Conservation (phyloP, 192 early-diverging fungal species). For the Geranomyces michiganensis region DNA sequence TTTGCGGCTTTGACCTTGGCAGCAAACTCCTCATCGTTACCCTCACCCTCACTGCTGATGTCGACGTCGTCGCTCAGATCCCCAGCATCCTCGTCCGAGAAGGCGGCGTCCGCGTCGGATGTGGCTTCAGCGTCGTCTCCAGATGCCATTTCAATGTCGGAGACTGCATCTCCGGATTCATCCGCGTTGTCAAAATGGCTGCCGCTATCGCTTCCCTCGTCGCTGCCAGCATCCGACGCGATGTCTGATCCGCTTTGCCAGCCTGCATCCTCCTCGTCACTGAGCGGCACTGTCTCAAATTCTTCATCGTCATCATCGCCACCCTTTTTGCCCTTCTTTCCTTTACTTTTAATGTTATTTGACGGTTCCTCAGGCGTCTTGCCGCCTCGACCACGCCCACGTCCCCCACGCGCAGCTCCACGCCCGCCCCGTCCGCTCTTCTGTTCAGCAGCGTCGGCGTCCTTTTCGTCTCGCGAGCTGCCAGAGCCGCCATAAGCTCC, state of each 20-base stretch:
- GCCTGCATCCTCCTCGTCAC: conserved; percentile 28
- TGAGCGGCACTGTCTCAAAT: conserved; percentile 47
- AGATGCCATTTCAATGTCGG: conserved; percentile 22
- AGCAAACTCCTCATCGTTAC: conserved; percentile 24
- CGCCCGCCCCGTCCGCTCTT: background rate
- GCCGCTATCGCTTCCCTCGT: conserved; percentile 9
- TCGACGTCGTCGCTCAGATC: conserved; percentile 18
- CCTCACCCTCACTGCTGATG: conserved; percentile 26
- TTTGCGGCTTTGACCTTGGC: conserved; percentile 68
- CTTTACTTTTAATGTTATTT: conserved; percentile 7
- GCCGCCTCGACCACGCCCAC: conserved; percentile 4
- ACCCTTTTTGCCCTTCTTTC: conserved; percentile 26
- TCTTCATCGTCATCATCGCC: conserved; percentile 32
- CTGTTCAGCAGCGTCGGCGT: background rate
- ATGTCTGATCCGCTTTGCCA: conserved; percentile 41
- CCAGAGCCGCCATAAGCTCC: background rate
- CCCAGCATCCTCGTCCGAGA: conserved; percentile 3
- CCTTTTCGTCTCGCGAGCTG: background rate
- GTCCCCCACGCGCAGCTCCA: background rate
- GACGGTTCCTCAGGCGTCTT: conserved; percentile 3
- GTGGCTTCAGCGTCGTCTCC: conserved; percentile 24
- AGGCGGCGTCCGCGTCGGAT: conserved; percentile 12
- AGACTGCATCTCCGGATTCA: conserved; percentile 1
- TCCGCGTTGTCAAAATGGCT: conserved; percentile 8
- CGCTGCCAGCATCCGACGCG: conserved; percentile 21